A percentile compares a stretch with the other conserved stretches of the same genome.
Evolutionary conservation across 805 yeast species (phyloP).

Genomic region (Zygosaccharomyces pseudorouxii): DNA sequence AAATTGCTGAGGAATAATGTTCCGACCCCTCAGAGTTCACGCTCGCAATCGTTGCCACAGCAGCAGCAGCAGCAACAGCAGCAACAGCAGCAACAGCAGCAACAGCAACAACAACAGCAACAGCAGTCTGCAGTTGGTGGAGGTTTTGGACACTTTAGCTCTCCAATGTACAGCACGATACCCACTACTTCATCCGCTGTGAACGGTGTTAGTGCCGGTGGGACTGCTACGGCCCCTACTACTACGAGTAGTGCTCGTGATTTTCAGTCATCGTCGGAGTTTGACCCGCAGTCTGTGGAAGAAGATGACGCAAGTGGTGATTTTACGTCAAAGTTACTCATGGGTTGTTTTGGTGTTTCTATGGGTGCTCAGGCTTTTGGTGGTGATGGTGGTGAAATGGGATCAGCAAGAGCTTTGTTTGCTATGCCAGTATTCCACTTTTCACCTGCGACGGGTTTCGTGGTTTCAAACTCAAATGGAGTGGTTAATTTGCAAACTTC

Average conservation of each 20-base stretch:
- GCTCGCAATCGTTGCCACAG: constrained; percentile 8
- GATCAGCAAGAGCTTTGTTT: constrained; percentile 41
- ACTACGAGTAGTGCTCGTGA: constrained; percentile 1
- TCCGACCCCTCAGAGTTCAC: constrained; percentile 15
- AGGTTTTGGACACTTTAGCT: constrained; percentile 3
- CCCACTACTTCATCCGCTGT: constrained; percentile 4
- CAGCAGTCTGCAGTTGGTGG: constrained; percentile 3
- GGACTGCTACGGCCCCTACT: constrained; percentile 10
- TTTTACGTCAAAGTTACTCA: constrained; percentile 45
- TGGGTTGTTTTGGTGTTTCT: constrained; percentile 63
- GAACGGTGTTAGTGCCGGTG: background rate
- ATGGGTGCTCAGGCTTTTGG: constrained; percentile 55
- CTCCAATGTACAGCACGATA: constrained; percentile 3
- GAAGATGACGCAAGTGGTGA: constrained; percentile 9
- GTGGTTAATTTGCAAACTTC: constrained; percentile 29
- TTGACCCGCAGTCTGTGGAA: constrained; percentile 3
- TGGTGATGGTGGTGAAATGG: constrained; percentile 45
- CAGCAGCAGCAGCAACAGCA: constrained; percentile 4
- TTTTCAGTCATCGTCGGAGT: constrained; percentile 2
- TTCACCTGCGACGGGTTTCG: constrained; percentile 21
- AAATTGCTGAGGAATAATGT: constrained; percentile 32
- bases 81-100: background rate
- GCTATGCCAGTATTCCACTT: constrained; percentile 43
- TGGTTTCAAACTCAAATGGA: constrained; percentile 23
- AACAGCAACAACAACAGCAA: background rate